Percentiles rank a stretch among this genome's conserved stretches.
Evolutionary conservation across 495 filamentous ascomycete species (phyloP).

Genomic region (Aspergillus egyptiacus): DNA sequence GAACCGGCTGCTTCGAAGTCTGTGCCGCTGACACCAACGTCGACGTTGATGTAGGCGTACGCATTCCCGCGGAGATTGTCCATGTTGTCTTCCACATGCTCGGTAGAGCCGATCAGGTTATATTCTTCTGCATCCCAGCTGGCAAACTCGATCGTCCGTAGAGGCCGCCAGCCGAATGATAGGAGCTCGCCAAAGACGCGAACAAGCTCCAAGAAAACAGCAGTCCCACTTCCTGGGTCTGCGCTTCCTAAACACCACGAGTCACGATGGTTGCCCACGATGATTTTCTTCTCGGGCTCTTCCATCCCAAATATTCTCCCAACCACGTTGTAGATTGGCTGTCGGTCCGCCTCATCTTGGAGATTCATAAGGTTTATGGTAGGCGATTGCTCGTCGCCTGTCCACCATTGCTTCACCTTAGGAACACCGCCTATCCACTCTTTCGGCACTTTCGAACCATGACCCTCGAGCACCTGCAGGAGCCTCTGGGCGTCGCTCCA

Average conservation of each 20-base stretch:
- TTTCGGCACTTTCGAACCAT: constrained; percentile 63
- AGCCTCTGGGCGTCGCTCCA: constrained; percentile 84
- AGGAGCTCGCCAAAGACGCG: constrained; percentile 73
- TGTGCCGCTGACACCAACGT: constrained; percentile 69
- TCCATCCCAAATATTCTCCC: constrained; percentile 78
- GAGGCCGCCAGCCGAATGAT: constrained; percentile 76
- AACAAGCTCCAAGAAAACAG: constrained; percentile 81
- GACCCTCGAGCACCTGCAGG: constrained; percentile 67
- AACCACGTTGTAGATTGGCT: constrained; percentile 86
- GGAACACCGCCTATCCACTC: constrained; percentile 73
- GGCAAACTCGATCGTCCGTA: constrained; percentile 87
- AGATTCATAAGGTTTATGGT: constrained; percentile 78
- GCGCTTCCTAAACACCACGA: constrained; percentile 86
- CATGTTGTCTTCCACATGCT: constrained; percentile 74
- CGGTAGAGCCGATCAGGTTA: constrained; percentile 90
- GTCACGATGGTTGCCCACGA: constrained; percentile 91
- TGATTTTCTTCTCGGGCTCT: constrained; percentile 74
- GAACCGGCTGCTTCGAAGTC: constrained; percentile 71
- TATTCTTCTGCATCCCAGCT: constrained; percentile 95
- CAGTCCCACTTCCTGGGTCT: constrained; percentile 83
- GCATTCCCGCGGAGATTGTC: constrained; percentile 53
- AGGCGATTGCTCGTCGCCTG: constrained; percentile 70
- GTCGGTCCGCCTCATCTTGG: constrained; percentile 75
- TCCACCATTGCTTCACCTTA: constrained; percentile 71
- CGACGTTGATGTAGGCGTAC: constrained; percentile 88